phyloP scores from a whole-genome alignment of 2,329 filamentous ascomycete genomes.

The Fusarium mangiferae region DNA sequence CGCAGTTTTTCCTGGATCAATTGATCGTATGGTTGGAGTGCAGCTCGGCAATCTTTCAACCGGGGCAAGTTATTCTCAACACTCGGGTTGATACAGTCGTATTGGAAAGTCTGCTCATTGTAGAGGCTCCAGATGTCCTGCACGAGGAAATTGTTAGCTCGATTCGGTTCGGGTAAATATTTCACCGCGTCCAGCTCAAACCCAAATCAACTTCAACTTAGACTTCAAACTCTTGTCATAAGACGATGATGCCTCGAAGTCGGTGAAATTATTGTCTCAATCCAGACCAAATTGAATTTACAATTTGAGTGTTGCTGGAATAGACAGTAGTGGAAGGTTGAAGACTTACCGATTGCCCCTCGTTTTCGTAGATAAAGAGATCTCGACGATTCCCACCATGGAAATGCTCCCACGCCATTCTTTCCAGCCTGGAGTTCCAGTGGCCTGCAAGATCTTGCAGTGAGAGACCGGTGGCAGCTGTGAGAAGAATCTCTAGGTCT shows the following conservation, averaged over 20 bases:
- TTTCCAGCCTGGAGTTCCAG: background rate
- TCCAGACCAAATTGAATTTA: background rate
- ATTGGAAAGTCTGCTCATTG: background rate
- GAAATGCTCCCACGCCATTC: background rate
- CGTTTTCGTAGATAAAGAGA: slow-evolving; percentile 15
- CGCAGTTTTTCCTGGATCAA: background rate
- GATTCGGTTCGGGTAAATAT: slow-evolving; percentile 18
- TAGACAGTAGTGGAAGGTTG: background rate
- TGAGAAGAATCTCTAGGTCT: background rate
- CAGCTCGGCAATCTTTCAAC: background rate
- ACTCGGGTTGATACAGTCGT: slow-evolving; percentile 8
- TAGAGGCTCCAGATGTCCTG: slow-evolving; percentile 27
- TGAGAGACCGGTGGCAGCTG: background rate
- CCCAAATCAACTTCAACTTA: background rate
- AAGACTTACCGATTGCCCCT: background rate
- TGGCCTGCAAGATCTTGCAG: background rate
- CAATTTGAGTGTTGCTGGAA: background rate
- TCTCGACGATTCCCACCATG: background rate
- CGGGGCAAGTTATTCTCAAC: background rate
- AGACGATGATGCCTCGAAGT: background rate
- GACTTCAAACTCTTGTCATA: background rate
- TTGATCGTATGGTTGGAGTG: background rate
- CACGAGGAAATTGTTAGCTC: slow-evolving; percentile 37
- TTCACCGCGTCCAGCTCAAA: background rate
- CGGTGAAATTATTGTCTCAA: background rate